These are phyloP conservation scores for Neoboletus magnificus DNA, from an alignment of 768 basidiomycete species.

Conservation along the genomic window DNA sequence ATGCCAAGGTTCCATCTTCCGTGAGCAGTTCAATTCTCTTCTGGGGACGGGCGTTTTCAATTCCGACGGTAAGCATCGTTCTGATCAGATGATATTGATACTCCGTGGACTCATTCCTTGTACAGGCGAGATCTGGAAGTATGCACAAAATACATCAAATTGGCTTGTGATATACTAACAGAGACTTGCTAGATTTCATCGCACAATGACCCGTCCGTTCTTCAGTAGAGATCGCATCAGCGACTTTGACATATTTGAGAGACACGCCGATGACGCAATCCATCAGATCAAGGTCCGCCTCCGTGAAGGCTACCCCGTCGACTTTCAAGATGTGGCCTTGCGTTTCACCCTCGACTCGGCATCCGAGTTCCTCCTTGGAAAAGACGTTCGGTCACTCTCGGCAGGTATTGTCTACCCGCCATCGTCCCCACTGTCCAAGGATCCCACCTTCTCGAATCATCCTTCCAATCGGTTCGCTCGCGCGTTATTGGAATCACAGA, in stretches of 20 bases:
- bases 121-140: constrained; percentile 40
- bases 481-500: constrained; percentile 41
- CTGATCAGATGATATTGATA: neutral
- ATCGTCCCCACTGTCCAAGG: constrained; percentile 20
- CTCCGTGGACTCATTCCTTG: neutral
- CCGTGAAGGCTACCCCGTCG: constrained; percentile 37
- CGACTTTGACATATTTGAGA: constrained; percentile 41
- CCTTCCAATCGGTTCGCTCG: constrained; percentile 36
- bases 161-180: neutral
- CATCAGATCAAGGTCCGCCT: constrained; percentile 32
- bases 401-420: constrained; percentile 38
- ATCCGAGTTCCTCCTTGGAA: constrained; percentile 54
- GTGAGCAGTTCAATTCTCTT: constrained; percentile 25
- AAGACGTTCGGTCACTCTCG: constrained; percentile 34
- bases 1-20: constrained; percentile 22
- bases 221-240: constrained; percentile 39
- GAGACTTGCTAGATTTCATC: constrained; percentile 34
- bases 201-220: constrained; percentile 42
- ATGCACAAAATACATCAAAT: neutral
- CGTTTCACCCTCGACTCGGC: constrained; percentile 58
- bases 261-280: constrained; percentile 33
- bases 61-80: constrained; percentile 33
- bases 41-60: too few species aligned
- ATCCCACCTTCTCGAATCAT: constrained; percentile 24
- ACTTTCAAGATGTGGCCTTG: constrained; percentile 42